Percentiles rank a stretch among this genome's conserved stretches.
Conservation (phyloP, 2,329 filamentous ascomycete genomes). For the Gremmenia infestans region DNA sequence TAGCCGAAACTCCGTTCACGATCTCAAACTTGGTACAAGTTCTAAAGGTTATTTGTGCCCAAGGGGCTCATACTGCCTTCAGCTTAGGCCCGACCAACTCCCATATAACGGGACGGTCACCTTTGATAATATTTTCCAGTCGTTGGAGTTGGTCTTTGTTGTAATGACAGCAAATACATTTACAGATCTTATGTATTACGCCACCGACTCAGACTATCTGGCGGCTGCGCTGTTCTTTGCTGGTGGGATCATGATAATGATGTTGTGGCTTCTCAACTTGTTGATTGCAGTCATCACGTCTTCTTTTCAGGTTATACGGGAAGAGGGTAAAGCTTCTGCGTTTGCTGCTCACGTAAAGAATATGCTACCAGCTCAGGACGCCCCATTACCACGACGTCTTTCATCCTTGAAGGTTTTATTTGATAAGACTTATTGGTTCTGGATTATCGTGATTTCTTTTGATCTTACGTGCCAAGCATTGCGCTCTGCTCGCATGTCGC, state of each 20-base stretch:
- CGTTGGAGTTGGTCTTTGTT: slow-evolving; percentile 90
- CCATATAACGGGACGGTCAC: slow-evolving; percentile 83
- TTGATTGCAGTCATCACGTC: slow-evolving; percentile 95
- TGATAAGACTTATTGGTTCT: slow-evolving; percentile 68
- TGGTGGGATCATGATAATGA: slow-evolving; percentile 79
- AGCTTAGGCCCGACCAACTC: slow-evolving; percentile 53
- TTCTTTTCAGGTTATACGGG: slow-evolving; percentile 95
- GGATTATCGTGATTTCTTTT: slow-evolving; percentile 75
- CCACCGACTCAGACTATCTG: slow-evolving; percentile 86
- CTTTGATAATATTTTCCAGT: slow-evolving; percentile 93
- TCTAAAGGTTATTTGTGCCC: slow-evolving; percentile 88
- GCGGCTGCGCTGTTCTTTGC: slow-evolving; percentile 74
- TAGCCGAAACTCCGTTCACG: slow-evolving; percentile 12
- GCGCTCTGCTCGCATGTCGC: slow-evolving; percentile 72
- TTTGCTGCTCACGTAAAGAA: slow-evolving; percentile 70
- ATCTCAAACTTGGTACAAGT: slow-evolving; percentile 46
- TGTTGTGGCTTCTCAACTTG: slow-evolving; percentile 93
- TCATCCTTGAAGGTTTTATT: slow-evolving; percentile 64
- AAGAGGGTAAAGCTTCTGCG: slow-evolving; percentile 90
- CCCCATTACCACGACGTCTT: slow-evolving; percentile 36
- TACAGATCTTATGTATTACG: slow-evolving; percentile 89
- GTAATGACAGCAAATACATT: slow-evolving; percentile 99
- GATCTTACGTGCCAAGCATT: slow-evolving; percentile 76
- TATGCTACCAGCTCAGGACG: slow-evolving; percentile 25
- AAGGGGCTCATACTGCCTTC: slow-evolving; percentile 73